Evolutionary conservation across 495 filamentous ascomycete species (phyloP), one percentile per base, ranked within the genome.

Genomic region (Penicillium argentinense): DNA sequence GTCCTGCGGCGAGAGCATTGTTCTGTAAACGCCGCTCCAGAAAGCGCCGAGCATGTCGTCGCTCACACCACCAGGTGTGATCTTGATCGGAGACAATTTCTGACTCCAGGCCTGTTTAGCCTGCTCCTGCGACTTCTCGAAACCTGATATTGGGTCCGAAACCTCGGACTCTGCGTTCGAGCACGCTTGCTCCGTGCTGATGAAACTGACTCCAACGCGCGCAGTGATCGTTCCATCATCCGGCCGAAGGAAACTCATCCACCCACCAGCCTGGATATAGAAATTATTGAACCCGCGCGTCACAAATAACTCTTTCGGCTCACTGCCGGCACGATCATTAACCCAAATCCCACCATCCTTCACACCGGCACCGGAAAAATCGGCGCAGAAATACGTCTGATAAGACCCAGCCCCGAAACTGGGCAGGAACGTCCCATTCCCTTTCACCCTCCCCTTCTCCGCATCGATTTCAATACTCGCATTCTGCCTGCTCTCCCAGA

Each of bases 1-100:
- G 42, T 89, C 84, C 53, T 90, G 86, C 4, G 86, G 86, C 29
- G 81, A 85, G 12, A 88, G 73, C 82, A 88, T 82, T 0, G 84
- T 83, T 11, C 86, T 68, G 55, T 90, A 90, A 11, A 85, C 74
- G 0, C 83, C 86, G 39, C 79, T 85, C 73, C 83, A 88, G 58
- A 89, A 87, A 32, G 77, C 81, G 27, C 59, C 81, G 41, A 85
- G 59, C 32, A 79, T 66, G 6, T 73, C 71, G 9, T 75, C 50
- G 42, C 75, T 72, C 1, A 77, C 78, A 8, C 76, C 77, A 1
- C 68, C 74, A 1, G 82, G 57, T 0, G 76, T 73, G 14, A 89
- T 63, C 17, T 66, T 70, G 44, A 89, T 77, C 0, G 74, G 73
- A 41, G 72, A 75, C 19, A 91, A 62, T 55, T 88, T 88, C 22